Evolutionary conservation across 2,329 filamentous ascomycete species (phyloP), one percentile per base, ranked within the genome.

Genomic region (Aspergillus novoparasiticus): DNA sequence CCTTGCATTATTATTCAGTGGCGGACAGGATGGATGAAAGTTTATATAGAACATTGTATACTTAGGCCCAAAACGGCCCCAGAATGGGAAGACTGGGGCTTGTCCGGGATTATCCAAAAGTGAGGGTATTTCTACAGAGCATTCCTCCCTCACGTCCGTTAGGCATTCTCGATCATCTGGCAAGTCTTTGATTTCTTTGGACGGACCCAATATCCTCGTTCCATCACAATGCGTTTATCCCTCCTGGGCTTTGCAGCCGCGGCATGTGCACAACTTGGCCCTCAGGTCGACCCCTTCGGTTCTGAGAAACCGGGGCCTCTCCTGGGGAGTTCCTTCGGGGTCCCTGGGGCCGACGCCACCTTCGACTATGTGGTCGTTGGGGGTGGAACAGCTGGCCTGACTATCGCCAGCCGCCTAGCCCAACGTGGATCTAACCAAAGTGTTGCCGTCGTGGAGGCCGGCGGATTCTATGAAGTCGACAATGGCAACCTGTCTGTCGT

Each of bases 391-490:
- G 71, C 71, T 2, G 73, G 72, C 11, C 56, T 73, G 45, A 68
- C 69, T 1, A 62, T 71, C 26, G 68, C 69, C 36, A 61, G 64
- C 23, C 66, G 74, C 28, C 64, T 76, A 16, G 65, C 72, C 16
- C 62, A 68, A 26, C 65, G 71, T 45, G 39, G 64, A 28, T 62
- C 60, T 16, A 53, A 57, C 30, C 50, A 66, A 21, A 68, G 61
- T 11, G 71, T 78, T 23, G 76, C 75, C 4, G 70, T 79, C 45
- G 63, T 75, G 19, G 73, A 75, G 57, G 73, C 73, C 9, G 73
- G 73, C 14, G 67, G 66, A 8, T 78, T 75, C 66, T 78, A 77
- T 56, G 70, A 79, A 58, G 51, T 74, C n/a, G 66, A 71, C 48
- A 76, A 75, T 65, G 73, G 73, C 21, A 75, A 76, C 53, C 26